A percentile compares a stretch with the other conserved stretches of the same genome.
Conservation (phyloP, 768 basidiomycete species). For the Hygrophoropsis aurantiaca region DNA sequence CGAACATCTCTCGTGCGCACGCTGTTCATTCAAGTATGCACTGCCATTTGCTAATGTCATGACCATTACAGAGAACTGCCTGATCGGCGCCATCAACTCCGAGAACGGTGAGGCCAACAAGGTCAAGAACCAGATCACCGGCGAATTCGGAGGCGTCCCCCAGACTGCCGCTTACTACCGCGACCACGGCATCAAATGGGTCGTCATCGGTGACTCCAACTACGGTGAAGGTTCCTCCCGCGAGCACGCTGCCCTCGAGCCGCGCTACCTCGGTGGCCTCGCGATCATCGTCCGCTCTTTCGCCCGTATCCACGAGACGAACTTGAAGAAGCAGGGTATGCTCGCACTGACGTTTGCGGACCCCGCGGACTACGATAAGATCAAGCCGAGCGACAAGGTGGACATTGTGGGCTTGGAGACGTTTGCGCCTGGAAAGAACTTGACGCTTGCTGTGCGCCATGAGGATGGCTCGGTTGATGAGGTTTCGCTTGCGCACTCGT, state of each 20-base stretch:
- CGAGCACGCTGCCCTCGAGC: conserved; percentile 96
- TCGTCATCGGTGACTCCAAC: conserved; percentile 94
- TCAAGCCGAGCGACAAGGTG: conserved; percentile 84
- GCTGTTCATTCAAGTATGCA: background rate
- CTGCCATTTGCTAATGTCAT: conserved; percentile 1
- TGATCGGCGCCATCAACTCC: conserved; percentile 95
- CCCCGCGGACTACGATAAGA: conserved; percentile 92
- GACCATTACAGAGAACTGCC: conserved; percentile 74
- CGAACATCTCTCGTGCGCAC: conserved; percentile 90
- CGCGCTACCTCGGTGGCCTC: conserved; percentile 90
- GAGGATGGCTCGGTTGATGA: conserved; percentile 81
- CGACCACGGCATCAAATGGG: conserved; percentile 89
- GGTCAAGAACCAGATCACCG: conserved; percentile 86
- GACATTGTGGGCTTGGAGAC: conserved; percentile 85
- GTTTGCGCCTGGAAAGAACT: conserved; percentile 90
- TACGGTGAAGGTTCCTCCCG: conserved; percentile 98
- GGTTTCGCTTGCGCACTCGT: conserved; percentile 83
- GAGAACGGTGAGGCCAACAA: conserved; percentile 97
- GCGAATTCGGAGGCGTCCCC: conserved; percentile 84
- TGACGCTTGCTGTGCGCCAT: conserved; percentile 83
- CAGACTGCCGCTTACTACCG: conserved; percentile 87
- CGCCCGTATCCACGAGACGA: conserved; percentile 97
- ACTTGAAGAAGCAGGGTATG: conserved; percentile 99
- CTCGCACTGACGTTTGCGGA: conserved; percentile 92
- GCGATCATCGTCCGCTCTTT: conserved; percentile 97